Conservation (phyloP, 345 rosid genomes). For the Brassica carinata region DNA sequence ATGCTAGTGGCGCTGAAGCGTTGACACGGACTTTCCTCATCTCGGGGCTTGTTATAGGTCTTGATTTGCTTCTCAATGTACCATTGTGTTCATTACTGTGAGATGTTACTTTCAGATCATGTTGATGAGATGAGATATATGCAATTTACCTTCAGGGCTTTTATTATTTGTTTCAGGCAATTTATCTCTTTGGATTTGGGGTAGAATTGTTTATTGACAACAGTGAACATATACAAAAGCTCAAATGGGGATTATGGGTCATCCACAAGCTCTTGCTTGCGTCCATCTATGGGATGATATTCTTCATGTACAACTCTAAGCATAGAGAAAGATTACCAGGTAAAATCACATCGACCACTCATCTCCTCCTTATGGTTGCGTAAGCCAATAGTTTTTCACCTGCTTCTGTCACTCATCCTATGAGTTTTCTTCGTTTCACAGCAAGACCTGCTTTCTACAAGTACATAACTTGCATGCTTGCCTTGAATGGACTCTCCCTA, state of each 20-base stretch:
- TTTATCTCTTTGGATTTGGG: constrained; percentile 83
- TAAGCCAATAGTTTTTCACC: no score
- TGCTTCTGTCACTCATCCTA: constrained; percentile 14
- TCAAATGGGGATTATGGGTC: constrained; percentile 94
- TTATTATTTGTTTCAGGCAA: constrained; percentile 53
- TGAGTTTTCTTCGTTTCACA: constrained; percentile 43
- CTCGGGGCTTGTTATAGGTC: background rate
- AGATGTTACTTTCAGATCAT: background rate
- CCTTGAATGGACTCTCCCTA: constrained; percentile 67
- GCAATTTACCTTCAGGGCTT: background rate
- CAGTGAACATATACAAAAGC: constrained; percentile 51
- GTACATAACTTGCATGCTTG: constrained; percentile 69
- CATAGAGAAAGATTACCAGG: constrained; percentile 97
- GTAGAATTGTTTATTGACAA: constrained; percentile 81
- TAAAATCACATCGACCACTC: constrained; percentile 28
- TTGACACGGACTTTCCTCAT: background rate
- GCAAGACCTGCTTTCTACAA: constrained; percentile 97
- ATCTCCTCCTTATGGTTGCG: no score
- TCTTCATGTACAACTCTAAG: constrained; percentile 85
- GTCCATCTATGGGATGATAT: constrained; percentile 68
- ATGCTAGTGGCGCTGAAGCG: background rate
- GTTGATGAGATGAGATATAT: no score
- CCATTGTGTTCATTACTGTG: background rate
- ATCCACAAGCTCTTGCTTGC: constrained; percentile 83
- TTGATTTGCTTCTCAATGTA: background rate